A percentile compares a stretch with the other conserved stretches of the same genome.
Conservation (phyloP, 257 asterid species). For the Prunella vulgaris region DNA sequence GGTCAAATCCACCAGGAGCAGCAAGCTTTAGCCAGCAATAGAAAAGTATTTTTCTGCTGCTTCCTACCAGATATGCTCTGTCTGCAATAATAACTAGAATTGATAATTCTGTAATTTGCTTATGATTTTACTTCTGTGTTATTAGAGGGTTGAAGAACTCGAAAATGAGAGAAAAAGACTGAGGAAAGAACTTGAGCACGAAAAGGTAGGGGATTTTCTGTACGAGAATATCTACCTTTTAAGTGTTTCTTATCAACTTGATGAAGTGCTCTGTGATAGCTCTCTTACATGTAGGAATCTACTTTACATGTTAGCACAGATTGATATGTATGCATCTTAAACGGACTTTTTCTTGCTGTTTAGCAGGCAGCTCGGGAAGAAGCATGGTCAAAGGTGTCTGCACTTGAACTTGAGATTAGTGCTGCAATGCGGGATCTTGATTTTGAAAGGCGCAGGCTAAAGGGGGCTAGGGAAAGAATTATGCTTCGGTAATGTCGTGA, state of each 20-base stretch:
- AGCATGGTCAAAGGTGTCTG: slow-evolving; percentile 98
- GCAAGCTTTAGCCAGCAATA: slow-evolving; percentile 52
- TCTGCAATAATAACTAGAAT: background rate
- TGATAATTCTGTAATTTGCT: slow-evolving; percentile 17
- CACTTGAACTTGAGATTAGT: slow-evolving; percentile 93
- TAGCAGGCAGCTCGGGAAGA: slow-evolving; percentile 99
- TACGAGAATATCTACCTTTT: slow-evolving; percentile 12
- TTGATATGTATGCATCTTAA: slow-evolving; percentile 17
- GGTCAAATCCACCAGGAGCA: slow-evolving; percentile 74
- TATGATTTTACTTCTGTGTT: slow-evolving; percentile 19
- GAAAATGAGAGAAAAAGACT: slow-evolving; percentile 62
- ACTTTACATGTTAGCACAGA: background rate
- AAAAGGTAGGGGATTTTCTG: slow-evolving; percentile 78
- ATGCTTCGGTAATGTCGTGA: slow-evolving; percentile 79
- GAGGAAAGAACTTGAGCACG: slow-evolving; percentile 82
- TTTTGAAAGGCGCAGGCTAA: slow-evolving; percentile 85
- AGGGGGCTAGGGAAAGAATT: slow-evolving; percentile 91
- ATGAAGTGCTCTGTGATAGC: background rate
- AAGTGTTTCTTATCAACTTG: background rate
- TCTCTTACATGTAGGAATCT: background rate
- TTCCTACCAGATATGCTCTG: background rate
- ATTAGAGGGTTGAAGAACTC: slow-evolving; percentile 83
- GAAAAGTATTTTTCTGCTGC: slow-evolving; percentile 48
- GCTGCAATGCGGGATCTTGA: slow-evolving; percentile 93
- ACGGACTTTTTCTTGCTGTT: slow-evolving; percentile 49